Evolutionary conservation across 306 rosid genomes (phyloP), one percentile per base, ranked within the genome.

Genomic region (Cicer yamashitae): DNA sequence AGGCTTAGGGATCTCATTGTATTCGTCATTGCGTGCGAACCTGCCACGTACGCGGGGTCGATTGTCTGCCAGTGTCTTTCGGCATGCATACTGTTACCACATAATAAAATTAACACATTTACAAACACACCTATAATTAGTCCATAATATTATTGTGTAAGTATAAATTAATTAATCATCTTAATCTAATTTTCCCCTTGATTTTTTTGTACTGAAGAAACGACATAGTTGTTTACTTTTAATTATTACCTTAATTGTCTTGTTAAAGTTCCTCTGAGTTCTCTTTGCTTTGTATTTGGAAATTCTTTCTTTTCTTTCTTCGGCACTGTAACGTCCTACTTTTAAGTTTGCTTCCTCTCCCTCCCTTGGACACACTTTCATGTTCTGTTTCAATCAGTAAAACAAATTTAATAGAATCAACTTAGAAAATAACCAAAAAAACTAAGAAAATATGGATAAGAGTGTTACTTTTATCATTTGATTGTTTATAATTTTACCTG

Each of bases 41-140:
- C 98, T 91, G 74, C 98, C 98, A 74, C 98, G 96, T 87, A 94
- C 81, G 53, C 97, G 92, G 4, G 93, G 98, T 71, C 98, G 79
- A 74, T 88, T 94, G 86, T 94, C 98, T 13, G 98, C 98, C 52
- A 94, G 91, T 67, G 97, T 91, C 75, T 94, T 94, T 41, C 98
- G 87, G 57, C 98, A 94, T 84, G 97, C 98, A 86, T 94, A 94
- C 98, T 67, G 39, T 1, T 52, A 6, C 9, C 10, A 58, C 9
- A 60, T 6, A 60, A 60, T 10, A 8, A 9, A 25, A 15, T 20
- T 20, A 20, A 18, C 10, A 59, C 15, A 59, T 11, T 59, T 1
- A 59, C 5, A 59, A n/a, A n/a, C n/a, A n/a, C n/a, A n/a, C n/a
- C n/a, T n/a, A n/a, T n/a, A n/a, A 20, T 20, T 20, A 20, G 0